Percentiles rank a stretch among this genome's conserved stretches.
Conservation (phyloP, 257 asterid species). For the Marsdenia floribunda region DNA sequence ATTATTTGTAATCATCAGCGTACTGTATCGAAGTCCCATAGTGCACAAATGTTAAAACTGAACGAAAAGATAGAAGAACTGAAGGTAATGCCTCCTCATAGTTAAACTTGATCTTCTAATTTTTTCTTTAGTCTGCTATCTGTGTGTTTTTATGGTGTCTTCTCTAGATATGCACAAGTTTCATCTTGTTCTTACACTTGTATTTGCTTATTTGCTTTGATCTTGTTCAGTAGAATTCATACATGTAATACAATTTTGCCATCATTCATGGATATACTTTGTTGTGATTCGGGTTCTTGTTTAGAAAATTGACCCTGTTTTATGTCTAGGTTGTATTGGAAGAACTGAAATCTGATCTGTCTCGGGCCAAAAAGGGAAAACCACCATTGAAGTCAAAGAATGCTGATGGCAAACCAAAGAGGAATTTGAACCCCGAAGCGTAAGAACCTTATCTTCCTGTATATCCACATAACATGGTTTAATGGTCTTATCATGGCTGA, state of each 20-base stretch:
- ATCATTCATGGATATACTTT: neutral
- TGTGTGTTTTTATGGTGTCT: neutral
- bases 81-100: slow-evolving; percentile 44
- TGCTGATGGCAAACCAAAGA: slow-evolving; percentile 83
- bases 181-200: neutral
- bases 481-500: slow-evolving; percentile 17
- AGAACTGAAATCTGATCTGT: slow-evolving; percentile 61
- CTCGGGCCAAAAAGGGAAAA: slow-evolving; percentile 83
- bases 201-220: neutral
- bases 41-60: slow-evolving; percentile 71
- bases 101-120: neutral
- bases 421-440: slow-evolving; percentile 84
- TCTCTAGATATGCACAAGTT: neutral
- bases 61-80: slow-evolving; percentile 79
- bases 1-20: slow-evolving; percentile 98
- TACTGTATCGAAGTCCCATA: slow-evolving; percentile 78
- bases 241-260: neutral
- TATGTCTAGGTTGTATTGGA: slow-evolving; percentile 48
- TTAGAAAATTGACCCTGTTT: slow-evolving; percentile 5
- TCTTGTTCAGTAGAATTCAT: neutral
- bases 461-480: neutral
- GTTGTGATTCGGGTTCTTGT: slow-evolving; percentile 4
- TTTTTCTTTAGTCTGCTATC: neutral
- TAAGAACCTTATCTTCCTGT: slow-evolving; percentile 27
- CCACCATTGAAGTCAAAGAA: slow-evolving; percentile 47